Base-by-base conservation (phyloP, 2,329 filamentous ascomycete species). In the Penicillium hesseltinei region DNA sequence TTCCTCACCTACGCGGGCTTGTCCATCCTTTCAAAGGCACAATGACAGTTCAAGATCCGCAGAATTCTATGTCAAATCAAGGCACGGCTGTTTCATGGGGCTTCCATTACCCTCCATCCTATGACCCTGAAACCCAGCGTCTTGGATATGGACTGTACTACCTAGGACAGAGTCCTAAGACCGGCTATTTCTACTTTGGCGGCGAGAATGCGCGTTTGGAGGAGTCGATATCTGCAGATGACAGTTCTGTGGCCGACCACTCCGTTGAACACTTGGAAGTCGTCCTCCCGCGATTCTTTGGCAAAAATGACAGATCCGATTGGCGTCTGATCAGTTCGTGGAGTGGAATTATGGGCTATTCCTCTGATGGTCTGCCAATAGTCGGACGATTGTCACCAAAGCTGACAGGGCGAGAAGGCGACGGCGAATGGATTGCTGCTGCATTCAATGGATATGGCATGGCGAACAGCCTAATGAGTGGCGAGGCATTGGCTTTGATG, bases 381-480 rank as follows among this genome's bases (percentile, higher is more conserved):
- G 77, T 88, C 46, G 84, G 84, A 0, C 65, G 71, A 2, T 74
- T 78, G 53, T 78, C 79, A 1, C 70, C 54, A 51, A 68, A 43
- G 72, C 77, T 15, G 59, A 87, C 40, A 6, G 62, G 56, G 5
- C 51, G 66, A 9, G 29, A 31, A 8, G 62, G 66, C 2, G 46
- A 58, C 1, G 64, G 65, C 17, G 71, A 73, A 56, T 89, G 82
- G 81, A 73, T 86, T 2, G 79, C 78, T n/a, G 84, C 81, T 2
- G 80, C 82, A 10, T 88, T 88, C 63, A 85, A 88, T 68, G 87
- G 87, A 1, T 84, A 88, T 69, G 85, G 86, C 0, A 88, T 88
- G 86, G 75, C 51, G 80, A 86, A 82, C 79, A 87, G 68, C 48
- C 68, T 65, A 65, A 61, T 59, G 45, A 60, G 64, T 42, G 70